These are phyloP conservation scores for Thermothelomyces thermophilus DNA, from an alignment of 2,329 filamentous ascomycete genomes.

Conservation along the genomic window DNA sequence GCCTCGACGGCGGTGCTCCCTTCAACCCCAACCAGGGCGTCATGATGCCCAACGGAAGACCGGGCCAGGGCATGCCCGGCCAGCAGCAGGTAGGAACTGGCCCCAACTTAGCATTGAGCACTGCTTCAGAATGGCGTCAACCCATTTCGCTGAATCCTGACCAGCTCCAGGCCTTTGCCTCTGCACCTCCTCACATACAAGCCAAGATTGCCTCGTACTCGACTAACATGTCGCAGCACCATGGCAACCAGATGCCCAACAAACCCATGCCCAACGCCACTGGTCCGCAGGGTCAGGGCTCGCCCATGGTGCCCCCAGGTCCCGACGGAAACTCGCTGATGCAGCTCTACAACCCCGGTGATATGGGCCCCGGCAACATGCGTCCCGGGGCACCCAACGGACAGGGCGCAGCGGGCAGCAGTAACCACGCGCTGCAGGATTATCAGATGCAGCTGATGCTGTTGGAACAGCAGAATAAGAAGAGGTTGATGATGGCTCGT, in stretches of 20 bases:
- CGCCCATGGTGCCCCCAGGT: conserved; percentile 72
- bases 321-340: conserved; percentile 55
- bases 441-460: conserved; percentile 89
- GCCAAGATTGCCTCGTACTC: conserved; percentile 85
- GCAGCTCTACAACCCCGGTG: conserved; percentile 57
- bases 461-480: conserved; percentile 82
- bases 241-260: conserved; percentile 72
- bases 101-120: conserved; percentile 48
- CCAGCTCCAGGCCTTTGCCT: conserved; percentile 63
- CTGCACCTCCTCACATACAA: conserved; percentile 54
- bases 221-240: conserved; percentile 75
- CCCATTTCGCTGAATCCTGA: conserved; percentile 63
- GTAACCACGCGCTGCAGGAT: conserved; percentile 77
- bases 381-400: conserved; percentile 45
- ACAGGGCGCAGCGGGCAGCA: conserved; percentile 50
- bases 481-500: conserved; percentile 74
- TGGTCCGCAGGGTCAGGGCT: conserved; percentile 69
- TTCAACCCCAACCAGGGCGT: conserved; percentile 65
- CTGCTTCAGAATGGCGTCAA: conserved; percentile 67
- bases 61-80: conserved; percentile 63
- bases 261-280: conserved; percentile 70
- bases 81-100: conserved; percentile 59
- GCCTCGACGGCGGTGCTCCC: conserved; percentile 64
- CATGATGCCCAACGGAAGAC: conserved; percentile 70
- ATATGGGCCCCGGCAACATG: conserved; percentile 55